These are phyloP conservation scores for Themeda triandra DNA, from an alignment of 176 grass and related monocot genomes.

Conservation along the genomic window DNA sequence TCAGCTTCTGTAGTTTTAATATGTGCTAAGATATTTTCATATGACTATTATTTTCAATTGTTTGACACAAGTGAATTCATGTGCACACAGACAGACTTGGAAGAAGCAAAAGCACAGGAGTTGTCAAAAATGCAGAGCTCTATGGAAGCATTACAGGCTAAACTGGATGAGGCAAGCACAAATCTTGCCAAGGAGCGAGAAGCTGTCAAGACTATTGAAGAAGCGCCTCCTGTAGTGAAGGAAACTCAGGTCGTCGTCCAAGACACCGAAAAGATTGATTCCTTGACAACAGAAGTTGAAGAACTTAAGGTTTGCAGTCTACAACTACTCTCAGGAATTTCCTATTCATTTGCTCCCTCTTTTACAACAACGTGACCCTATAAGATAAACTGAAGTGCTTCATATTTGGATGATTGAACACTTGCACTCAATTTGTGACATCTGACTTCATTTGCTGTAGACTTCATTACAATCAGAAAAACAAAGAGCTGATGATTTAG, in stretches of 20 bases:
- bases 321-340: background rate
- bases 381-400: slow-evolving; percentile 12
- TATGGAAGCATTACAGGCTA: slow-evolving; percentile 77
- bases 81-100: slow-evolving; percentile 71
- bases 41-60: slow-evolving; percentile 9
- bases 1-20: background rate
- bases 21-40: background rate
- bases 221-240: slow-evolving; percentile 81
- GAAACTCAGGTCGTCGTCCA: slow-evolving; percentile 82
- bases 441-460: slow-evolving; percentile 44
- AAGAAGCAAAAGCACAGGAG: slow-evolving; percentile 90
- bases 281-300: slow-evolving; percentile 72
- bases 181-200: slow-evolving; percentile 81
- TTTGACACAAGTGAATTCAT: slow-evolving; percentile 42
- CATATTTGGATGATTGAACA: slow-evolving; percentile 17
- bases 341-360: slow-evolving; percentile 10
- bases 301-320: slow-evolving; percentile 67
- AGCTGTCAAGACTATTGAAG: slow-evolving; percentile 59
- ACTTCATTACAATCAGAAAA: slow-evolving; percentile 72
- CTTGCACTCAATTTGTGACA: slow-evolving; percentile 22
- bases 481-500: slow-evolving; percentile 64
- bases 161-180: slow-evolving; percentile 77
- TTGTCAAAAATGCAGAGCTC: slow-evolving; percentile 76
- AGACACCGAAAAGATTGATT: slow-evolving; percentile 89
- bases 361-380: slow-evolving; percentile 18